Evolutionary conservation across 805 yeast species (phyloP).

Genomic region (Candida wancherniae): DNA sequence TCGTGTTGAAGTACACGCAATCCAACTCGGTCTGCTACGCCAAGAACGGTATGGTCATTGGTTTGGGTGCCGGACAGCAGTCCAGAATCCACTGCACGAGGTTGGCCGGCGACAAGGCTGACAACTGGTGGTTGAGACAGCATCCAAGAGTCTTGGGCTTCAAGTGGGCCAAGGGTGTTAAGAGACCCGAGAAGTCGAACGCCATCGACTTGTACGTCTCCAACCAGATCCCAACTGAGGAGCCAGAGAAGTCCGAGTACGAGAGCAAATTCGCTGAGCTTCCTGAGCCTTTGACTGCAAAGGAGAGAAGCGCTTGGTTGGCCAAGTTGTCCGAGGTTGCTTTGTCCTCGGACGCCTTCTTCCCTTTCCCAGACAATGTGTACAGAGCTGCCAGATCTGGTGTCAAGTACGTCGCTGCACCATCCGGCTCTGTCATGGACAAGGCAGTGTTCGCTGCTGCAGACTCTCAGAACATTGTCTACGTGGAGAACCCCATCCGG

Average conservation of each 20-base stretch:
- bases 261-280: conserved; percentile 79
- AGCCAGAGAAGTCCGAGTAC: conserved; percentile 91
- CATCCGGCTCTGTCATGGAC: conserved; percentile 97
- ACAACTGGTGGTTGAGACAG: conserved; percentile 99
- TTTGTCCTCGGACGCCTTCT: conserved; percentile 95
- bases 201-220: conserved; percentile 95
- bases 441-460: conserved; percentile 95
- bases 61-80: conserved; percentile 99
- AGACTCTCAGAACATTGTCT: conserved; percentile 82
- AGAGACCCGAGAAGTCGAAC: conserved; percentile 97
- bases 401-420: conserved; percentile 93
- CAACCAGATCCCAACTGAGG: conserved; percentile 82
- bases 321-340: conserved; percentile 79
- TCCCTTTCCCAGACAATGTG: conserved; percentile 99
- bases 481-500: conserved; percentile 95
- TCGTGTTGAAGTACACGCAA: conserved; percentile 96
- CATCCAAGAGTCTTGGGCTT: conserved; percentile 90
- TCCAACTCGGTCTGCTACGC: conserved; percentile 98
- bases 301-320: conserved; percentile 87
- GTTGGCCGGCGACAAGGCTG: conserved; percentile 98
- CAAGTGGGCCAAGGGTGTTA: conserved; percentile 97
- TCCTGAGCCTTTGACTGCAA: conserved; percentile 77
- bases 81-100: conserved; percentile 99
- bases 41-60: conserved; percentile 98
- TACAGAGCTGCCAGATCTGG: conserved; percentile 97